Evolutionary conservation across 805 yeast genomes (phyloP).

Genomic region (Candida awuae): DNA sequence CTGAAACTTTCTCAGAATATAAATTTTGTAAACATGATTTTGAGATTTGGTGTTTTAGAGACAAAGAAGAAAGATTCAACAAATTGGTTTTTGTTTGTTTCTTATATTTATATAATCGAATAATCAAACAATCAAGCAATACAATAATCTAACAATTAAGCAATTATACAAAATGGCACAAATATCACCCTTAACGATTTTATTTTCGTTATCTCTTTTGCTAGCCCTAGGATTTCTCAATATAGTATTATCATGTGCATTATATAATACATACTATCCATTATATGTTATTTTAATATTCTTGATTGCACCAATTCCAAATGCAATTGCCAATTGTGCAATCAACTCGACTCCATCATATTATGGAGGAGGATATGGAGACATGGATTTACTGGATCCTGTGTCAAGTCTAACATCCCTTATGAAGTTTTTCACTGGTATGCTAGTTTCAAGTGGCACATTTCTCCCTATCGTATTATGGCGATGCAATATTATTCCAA

Average conservation of each 20-base stretch:
- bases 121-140: background rate
- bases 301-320: constrained; percentile 32
- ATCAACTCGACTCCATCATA: constrained; percentile 7
- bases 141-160: background rate
- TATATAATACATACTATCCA: constrained; percentile 87
- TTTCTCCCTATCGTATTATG: constrained; percentile 27
- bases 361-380: constrained; percentile 15
- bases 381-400: constrained; percentile 17
- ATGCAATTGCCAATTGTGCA: constrained; percentile 22
- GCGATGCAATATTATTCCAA: constrained; percentile 23
- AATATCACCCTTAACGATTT: constrained; percentile 48
- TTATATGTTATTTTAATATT: constrained; percentile 46
- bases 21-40: too few relatives aligned
- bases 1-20: too few relatives aligned
- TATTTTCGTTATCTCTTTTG: constrained; percentile 64
- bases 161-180: constrained; percentile 4
- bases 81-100: too few relatives aligned
- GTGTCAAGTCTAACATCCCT: constrained; percentile 18
- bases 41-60: too few relatives aligned
- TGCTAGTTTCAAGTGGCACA: constrained; percentile 28
- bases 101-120: background rate
- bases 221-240: constrained; percentile 85
- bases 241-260: constrained; percentile 79
- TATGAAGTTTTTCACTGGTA: constrained; percentile 27
- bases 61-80: too few relatives aligned